Conservation (phyloP, 176 grass and related monocot genomes). For the Secale cereale region DNA sequence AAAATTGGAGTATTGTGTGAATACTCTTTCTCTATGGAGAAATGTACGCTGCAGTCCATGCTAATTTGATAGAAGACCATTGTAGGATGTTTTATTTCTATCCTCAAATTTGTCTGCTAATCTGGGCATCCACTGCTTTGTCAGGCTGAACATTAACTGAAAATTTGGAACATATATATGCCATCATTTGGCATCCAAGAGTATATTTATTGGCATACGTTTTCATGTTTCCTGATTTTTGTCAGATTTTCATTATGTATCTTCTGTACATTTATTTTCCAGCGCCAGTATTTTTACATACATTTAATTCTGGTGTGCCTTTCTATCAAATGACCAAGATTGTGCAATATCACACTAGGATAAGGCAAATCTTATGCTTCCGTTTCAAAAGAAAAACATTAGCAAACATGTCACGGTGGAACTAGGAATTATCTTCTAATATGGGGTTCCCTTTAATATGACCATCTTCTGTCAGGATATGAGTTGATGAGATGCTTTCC, state of each 20-base stretch:
- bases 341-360: neutral
- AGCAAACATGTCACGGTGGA: too few relatives aligned
- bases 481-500: too few relatives aligned
- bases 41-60: too few relatives aligned
- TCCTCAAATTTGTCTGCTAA: neutral
- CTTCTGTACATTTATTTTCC: neutral
- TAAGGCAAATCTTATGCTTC: too few relatives aligned
- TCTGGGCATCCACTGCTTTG: neutral
- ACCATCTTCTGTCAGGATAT: too few relatives aligned
- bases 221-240: neutral
- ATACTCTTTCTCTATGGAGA: too few relatives aligned
- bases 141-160: neutral
- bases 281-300: neutral
- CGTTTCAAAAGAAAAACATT: too few relatives aligned
- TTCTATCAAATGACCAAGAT: neutral
- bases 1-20: too few relatives aligned
- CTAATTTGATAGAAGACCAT: neutral
- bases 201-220: too few relatives aligned
- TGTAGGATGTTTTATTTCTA: neutral
- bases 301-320: neutral
- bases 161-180: neutral
- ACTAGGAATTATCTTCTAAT: too few relatives aligned
- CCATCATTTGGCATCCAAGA: too few relatives aligned
- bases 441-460: too few relatives aligned
- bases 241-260: neutral